These are phyloP conservation scores for Collybiopsis confluens DNA, from an alignment of 768 basidiomycete genomes.

Conservation along the genomic window DNA sequence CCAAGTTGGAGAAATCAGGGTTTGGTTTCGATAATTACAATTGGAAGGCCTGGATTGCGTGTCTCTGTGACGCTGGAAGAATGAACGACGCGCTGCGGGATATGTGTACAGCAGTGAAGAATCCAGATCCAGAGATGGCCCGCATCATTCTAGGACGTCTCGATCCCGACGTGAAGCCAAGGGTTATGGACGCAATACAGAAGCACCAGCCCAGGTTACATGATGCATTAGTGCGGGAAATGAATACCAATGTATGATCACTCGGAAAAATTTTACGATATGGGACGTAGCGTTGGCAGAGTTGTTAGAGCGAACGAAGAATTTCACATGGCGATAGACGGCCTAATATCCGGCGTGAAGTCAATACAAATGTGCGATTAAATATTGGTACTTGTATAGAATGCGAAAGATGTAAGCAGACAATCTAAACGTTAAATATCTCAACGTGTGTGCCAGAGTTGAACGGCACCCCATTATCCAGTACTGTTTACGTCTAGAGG, in stretches of 20 bases:
- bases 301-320: no score
- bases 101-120: slow-evolving; percentile 63
- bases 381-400: no score
- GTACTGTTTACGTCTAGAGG: slow-evolving; percentile 44
- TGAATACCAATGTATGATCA: no score
- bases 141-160: slow-evolving; percentile 1
- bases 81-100: slow-evolving; percentile 65
- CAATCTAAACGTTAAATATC: slow-evolving; percentile 16
- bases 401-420: slow-evolving; percentile 14
- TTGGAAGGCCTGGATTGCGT: slow-evolving; percentile 84
- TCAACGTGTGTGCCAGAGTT: slow-evolving; percentile 59
- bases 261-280: no score
- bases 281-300: no score
- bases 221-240: not conserved
- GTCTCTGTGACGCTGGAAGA: slow-evolving; percentile 68
- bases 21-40: slow-evolving; percentile 60
- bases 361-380: no score
- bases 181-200: slow-evolving; percentile 43
- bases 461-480: slow-evolving; percentile 45
- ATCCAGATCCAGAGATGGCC: slow-evolving; percentile 46
- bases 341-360: no score
- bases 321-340: no score
- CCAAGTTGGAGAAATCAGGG: slow-evolving; percentile 42
- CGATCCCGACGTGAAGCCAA: slow-evolving; percentile 35
- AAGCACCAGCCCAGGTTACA: slow-evolving; percentile 25